Evolutionary conservation across 2,329 filamentous ascomycete genomes (phyloP), one percentile per base, ranked within the genome.

Genomic region (Exophiala spinifera): DNA sequence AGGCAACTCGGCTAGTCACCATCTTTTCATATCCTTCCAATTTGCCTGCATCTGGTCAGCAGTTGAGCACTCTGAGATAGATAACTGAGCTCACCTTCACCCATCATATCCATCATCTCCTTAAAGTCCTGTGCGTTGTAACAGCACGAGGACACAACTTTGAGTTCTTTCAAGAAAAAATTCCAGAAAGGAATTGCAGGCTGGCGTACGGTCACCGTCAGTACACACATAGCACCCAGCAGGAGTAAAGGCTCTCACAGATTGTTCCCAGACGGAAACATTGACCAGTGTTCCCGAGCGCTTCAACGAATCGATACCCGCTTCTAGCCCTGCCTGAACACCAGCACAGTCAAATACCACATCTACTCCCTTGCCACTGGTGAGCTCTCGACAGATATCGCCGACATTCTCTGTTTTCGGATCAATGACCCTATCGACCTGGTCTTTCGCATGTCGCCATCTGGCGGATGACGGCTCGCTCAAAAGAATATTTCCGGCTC

Each of bases 1-100:
- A 66, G 39, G 70, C 65, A 25, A 85, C 79, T 61, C 73, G 80
- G 45, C 76, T 74, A 0, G 82, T 85, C 37, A 86, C 82, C 83
- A 86, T 85, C 23, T 60, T 61, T 33, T 69, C 66, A 4, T 64
- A 44, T 5, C 65, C 68, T 21, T 65, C 56, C 53, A 70, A 69
- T 42, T 60, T 63, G n/a, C 67, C 67, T 69, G 13, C 10, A 40
- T 45, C 5, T 13, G 15, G 51, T 19, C 42, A 23, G n/a, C 28
- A 23, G 7, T 2, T 4, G 20, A 36, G n/a, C 8, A 23, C 7
- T 10, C 15, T 25, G 31, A 20, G 4, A 15, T 28, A n/a, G 19
- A 10, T 5, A 31, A 15, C 20, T 63, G 23, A 15, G 53, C 62
- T 57, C 50, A 67, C 67, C 67, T 37, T 66, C 61, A 1, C 62